Evolutionary conservation across 495 filamentous ascomycete genomes (phyloP).

Genomic region (Trichocladium uniseriatum): DNA sequence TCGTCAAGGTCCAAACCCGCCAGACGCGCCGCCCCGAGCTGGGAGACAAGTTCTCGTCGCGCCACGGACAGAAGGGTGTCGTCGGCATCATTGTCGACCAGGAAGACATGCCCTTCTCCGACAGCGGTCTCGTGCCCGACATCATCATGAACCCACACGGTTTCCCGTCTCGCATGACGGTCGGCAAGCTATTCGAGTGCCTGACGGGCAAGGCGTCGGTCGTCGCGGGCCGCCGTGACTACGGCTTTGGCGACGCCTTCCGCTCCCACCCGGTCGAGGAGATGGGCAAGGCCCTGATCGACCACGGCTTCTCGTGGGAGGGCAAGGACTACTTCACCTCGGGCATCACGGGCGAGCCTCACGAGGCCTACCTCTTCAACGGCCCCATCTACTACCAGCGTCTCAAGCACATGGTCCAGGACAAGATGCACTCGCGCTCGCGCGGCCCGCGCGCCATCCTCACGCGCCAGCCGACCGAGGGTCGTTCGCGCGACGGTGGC

Average conservation of each 20-base stretch:
- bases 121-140: slow-evolving; percentile 81
- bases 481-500: slow-evolving; percentile 84
- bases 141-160: slow-evolving; percentile 99
- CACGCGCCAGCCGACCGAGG: slow-evolving; percentile 94
- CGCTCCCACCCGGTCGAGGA: slow-evolving; percentile 84
- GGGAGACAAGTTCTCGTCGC: slow-evolving; percentile 96
- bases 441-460: slow-evolving; percentile 83
- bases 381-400: slow-evolving; percentile 99
- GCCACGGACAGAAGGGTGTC: slow-evolving; percentile 98
- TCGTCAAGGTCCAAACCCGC: slow-evolving; percentile 85
- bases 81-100: slow-evolving; percentile 92
- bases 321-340: slow-evolving; percentile 94
- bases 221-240: slow-evolving; percentile 64
- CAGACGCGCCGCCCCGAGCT: slow-evolving; percentile 91
- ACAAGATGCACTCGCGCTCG: slow-evolving; percentile 97
- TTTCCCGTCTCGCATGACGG: slow-evolving; percentile 99
- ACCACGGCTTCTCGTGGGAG: slow-evolving; percentile 86
- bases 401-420: slow-evolving; percentile 99
- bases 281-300: slow-evolving; percentile 75
- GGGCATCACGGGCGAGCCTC: slow-evolving; percentile 86
- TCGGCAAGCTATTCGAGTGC: slow-evolving; percentile 95
- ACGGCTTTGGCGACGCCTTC: slow-evolving; percentile 85
- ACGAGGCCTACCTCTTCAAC: slow-evolving; percentile 96
- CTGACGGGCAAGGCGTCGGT: slow-evolving; percentile 91
- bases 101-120: slow-evolving; percentile 94